phyloP scores from a whole-genome alignment of 768 basidiomycete genomes.

The Collybiopsis luxurians region DNA sequence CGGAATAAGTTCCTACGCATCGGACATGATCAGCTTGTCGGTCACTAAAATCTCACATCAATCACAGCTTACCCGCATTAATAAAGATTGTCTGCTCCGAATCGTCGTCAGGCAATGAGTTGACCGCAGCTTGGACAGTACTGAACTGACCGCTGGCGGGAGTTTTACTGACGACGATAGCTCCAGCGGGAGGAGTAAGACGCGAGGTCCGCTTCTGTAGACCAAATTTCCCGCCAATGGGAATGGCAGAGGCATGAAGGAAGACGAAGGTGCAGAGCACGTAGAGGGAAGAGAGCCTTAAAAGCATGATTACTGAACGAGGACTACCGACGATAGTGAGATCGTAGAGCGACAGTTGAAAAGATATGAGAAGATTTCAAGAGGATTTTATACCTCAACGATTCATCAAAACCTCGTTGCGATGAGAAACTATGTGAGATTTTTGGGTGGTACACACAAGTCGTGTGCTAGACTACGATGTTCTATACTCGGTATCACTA shows the following conservation, averaged over 20 bases:
- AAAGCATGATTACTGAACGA: too few relatives aligned
- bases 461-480: too few relatives aligned
- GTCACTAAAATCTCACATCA: too few relatives aligned
- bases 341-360: too few relatives aligned
- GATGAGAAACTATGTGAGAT: too few relatives aligned
- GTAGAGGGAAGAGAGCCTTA: background rate
- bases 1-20: background rate
- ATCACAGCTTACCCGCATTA: conserved; percentile 16
- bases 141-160: conserved; percentile 16
- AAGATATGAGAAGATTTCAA: too few relatives aligned
- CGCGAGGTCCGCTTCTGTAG: conserved; percentile 15
- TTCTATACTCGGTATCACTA: too few relatives aligned
- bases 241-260: background rate
- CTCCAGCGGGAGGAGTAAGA: conserved; percentile 18
- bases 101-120: conserved; percentile 18
- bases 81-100: conserved; percentile 18
- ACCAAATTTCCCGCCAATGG: background rate
- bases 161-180: conserved; percentile 15
- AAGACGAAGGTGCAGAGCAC: background rate
- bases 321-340: too few relatives aligned
- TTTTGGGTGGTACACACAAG: too few relatives aligned
- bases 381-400: too few relatives aligned
- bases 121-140: conserved; percentile 19
- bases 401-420: too few relatives aligned
- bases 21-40: too few relatives aligned